Base-by-base conservation (phyloP, 2,329 filamentous ascomycete genomes). In the Blumeriella jaapii region DNA sequence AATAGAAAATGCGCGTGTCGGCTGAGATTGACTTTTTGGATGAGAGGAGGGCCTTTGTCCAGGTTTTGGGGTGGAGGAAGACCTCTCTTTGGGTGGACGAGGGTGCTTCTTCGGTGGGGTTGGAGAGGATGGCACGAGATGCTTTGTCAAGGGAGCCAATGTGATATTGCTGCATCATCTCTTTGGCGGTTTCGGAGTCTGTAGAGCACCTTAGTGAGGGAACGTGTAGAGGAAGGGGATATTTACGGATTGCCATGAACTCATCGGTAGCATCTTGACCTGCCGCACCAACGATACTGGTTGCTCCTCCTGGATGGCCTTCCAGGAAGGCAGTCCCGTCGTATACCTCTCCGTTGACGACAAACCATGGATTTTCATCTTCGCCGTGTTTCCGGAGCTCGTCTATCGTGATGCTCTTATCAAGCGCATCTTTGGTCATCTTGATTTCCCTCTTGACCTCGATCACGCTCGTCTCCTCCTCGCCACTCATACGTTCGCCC, bases 181-280 rank as follows among this genome's bases (percentile, higher is more conserved):
- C 70, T 61, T 93, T 94, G 20, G 87, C 87, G 11, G 82, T 93
- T 61, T 94, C 86, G 55, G 81, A 87, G 56, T 94, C 84, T 89
- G 38, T n/a, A 36, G 23, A 32, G 42, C 59, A 47, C 61, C 32
- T 19, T 53, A 25, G 32, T 37, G 10, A 33, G 29, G 38, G 16
- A 11, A 9, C 15, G 3, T n/a, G 11, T 29, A 4, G 19, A 15
- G 23, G 13, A 22, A 27, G 13, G n/a, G n/a, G 22, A 10, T 11
- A 68, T 82, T 68, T 65, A 89, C 83, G 86, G 50, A 95, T 95
- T 10, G 82, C 80, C 61, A 93, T 72, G 55, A 94, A 95, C 48
- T 95, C 87, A 51, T 94, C 87, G 0, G 81, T 82, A 7, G 73
- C 73, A 57, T 95, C 86, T 50, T 82, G 65, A 0, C 78, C 85